phyloP scores from a whole-genome alignment of 352 stramenopile species.

The Hyphochytrium catenoides region DNA sequence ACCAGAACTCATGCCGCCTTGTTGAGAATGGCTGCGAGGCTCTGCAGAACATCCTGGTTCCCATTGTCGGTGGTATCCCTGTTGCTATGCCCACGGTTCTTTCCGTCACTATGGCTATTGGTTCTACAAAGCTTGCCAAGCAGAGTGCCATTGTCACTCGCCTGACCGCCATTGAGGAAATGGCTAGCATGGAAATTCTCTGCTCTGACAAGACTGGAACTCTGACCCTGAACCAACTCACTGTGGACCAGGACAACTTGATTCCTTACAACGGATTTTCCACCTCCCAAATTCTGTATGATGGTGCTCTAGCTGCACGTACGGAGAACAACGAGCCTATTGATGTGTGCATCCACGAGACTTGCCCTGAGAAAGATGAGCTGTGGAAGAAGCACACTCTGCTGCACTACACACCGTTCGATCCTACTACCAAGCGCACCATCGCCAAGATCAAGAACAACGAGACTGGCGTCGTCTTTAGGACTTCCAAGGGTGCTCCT shows the following conservation, averaged over 20 bases:
- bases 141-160: constrained; percentile 75
- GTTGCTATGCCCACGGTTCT: constrained; percentile 79
- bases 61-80: constrained; percentile 73
- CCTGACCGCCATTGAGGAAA: constrained; percentile 72
- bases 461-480: constrained; percentile 52
- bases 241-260: constrained; percentile 62
- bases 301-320: constrained; percentile 26
- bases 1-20: constrained; percentile 56
- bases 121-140: constrained; percentile 56
- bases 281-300: constrained; percentile 26
- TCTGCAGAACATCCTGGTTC: constrained; percentile 47
- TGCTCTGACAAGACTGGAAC: constrained; percentile 87
- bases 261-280: constrained; percentile 40
- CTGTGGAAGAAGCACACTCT: constrained; percentile 43
- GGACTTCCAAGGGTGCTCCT: constrained; percentile 69
- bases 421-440: constrained; percentile 65
- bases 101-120: constrained; percentile 70
- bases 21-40: constrained; percentile 35
- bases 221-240: constrained; percentile 85
- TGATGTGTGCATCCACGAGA: constrained; percentile 38
- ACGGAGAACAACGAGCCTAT: constrained; percentile 48
- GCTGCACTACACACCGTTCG: constrained; percentile 50
- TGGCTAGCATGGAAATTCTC: constrained; percentile 72
- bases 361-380: constrained; percentile 46
- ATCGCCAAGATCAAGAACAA: constrained; percentile 65